Evolutionary conservation across 1,284 basidiomycete species (phyloP).

Genomic region (Wallemia ichthyophaga): DNA sequence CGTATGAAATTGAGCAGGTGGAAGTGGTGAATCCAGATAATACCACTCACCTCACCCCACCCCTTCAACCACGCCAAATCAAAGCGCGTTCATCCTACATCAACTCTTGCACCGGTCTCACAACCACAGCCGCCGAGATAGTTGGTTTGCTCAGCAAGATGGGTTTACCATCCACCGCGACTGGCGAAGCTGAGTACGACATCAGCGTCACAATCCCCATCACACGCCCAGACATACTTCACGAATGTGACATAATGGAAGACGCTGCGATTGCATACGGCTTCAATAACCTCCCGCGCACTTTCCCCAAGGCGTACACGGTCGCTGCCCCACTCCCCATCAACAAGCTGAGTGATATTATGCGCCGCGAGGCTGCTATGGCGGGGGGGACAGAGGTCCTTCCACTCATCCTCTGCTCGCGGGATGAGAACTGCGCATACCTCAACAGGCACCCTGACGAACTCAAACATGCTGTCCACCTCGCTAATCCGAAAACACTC

Average conservation of each 20-base stretch:
- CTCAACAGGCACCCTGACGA: constrained; percentile 62
- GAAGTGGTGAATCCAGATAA: constrained; percentile 52
- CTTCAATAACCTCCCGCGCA: constrained; percentile 79
- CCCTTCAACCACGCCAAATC: constrained; percentile 39
- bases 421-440: constrained; percentile 89
- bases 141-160: constrained; percentile 40
- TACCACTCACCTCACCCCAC: constrained; percentile 40
- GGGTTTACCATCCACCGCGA: constrained; percentile 26
- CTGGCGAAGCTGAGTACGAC: constrained; percentile 29
- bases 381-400: constrained; percentile 89
- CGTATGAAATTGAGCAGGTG: constrained; percentile 76
- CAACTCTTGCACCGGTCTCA: constrained; percentile 76
- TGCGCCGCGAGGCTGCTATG: constrained; percentile 68
- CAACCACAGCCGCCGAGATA: constrained; percentile 30
- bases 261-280: constrained; percentile 93
- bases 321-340: constrained; percentile 73
- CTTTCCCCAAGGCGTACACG: constrained; percentile 80
- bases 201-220: constrained; percentile 45
- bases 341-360: constrained; percentile 66
- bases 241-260: constrained; percentile 96
- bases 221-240: constrained; percentile 83
- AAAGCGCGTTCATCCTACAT: constrained; percentile 65
- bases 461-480: constrained; percentile 42
- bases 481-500: constrained; percentile 86
- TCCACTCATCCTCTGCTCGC: constrained; percentile 86